Percentiles rank a stretch among this genome's conserved stretches.
phyloP scores from a whole-genome alignment of 1,284 basidiomycete species.

The Fomitopsis pinicola region DNA sequence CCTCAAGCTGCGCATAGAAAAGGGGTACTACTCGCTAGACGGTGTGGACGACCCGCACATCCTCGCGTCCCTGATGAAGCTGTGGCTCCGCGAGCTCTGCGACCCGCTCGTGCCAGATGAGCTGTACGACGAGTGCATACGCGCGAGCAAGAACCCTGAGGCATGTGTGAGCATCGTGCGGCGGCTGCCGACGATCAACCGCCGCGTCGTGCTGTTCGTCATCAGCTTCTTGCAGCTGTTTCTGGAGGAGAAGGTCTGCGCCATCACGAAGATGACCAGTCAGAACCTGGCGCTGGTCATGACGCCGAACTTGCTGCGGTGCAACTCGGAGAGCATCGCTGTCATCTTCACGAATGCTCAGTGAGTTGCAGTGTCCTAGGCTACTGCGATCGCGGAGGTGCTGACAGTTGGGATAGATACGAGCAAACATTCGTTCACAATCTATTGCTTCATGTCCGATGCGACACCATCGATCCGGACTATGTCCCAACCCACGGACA shows the following conservation, averaged over 20 bases:
- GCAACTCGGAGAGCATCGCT: slow-evolving; percentile 77
- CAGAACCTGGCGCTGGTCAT: slow-evolving; percentile 79
- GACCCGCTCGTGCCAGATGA: slow-evolving; percentile 86
- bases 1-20: slow-evolving; percentile 83
- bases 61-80: slow-evolving; percentile 82
- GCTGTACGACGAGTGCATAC: slow-evolving; percentile 82
- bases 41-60: slow-evolving; percentile 86
- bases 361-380: slow-evolving; percentile 40
- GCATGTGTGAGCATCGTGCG: slow-evolving; percentile 72
- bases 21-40: slow-evolving; percentile 85
- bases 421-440: slow-evolving; percentile 87
- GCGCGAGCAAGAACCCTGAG: slow-evolving; percentile 55
- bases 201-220: slow-evolving; percentile 80
- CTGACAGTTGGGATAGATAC: slow-evolving; percentile 47
- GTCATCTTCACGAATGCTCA: slow-evolving; percentile 86
- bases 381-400: slow-evolving; percentile 5
- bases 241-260: slow-evolving; percentile 68
- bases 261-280: slow-evolving; percentile 82
- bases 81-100: slow-evolving; percentile 87
- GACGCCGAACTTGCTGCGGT: slow-evolving; percentile 84
- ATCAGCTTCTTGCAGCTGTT: slow-evolving; percentile 89
- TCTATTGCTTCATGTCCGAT: slow-evolving; percentile 74
- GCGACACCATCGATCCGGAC: slow-evolving; percentile 66
- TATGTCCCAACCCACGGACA: slow-evolving; percentile 77
- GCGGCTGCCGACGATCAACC: slow-evolving; percentile 77